Evolutionary conservation across 768 basidiomycete genomes (phyloP).

Genomic region (Pleurotus sapidus): DNA sequence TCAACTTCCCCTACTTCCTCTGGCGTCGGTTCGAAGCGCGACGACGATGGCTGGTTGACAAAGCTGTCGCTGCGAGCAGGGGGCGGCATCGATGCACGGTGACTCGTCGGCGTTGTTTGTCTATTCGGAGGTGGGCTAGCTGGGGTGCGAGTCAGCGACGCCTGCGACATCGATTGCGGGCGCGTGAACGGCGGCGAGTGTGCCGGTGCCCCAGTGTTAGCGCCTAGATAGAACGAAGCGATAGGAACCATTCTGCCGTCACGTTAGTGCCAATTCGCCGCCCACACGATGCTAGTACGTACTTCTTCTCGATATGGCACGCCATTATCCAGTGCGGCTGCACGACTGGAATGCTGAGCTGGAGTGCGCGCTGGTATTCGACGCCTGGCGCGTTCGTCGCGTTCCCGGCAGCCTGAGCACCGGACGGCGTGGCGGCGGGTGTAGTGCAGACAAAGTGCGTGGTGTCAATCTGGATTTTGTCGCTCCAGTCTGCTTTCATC

Average conservation of each 20-base stretch:
- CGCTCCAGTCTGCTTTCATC: slow-evolving; percentile 89
- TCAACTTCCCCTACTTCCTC: slow-evolving; percentile 38
- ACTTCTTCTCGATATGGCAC: slow-evolving; percentile 85
- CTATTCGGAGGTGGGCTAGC: slow-evolving; percentile 30
- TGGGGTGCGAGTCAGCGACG: slow-evolving; percentile 44
- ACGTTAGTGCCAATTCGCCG: neutral
- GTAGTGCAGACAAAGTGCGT: slow-evolving; percentile 98
- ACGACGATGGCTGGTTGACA: slow-evolving; percentile 35
- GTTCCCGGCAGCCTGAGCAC: slow-evolving; percentile 53
- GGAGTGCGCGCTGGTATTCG: slow-evolving; percentile 93
- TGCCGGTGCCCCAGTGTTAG: slow-evolving; percentile 45
- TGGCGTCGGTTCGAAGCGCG: slow-evolving; percentile 46
- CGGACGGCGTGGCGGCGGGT: slow-evolving; percentile 64
- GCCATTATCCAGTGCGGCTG: slow-evolving; percentile 95
- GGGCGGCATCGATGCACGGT: slow-evolving; percentile 69
- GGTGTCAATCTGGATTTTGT: slow-evolving; percentile 95
- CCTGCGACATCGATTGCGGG: slow-evolving; percentile 78
- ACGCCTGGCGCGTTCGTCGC: slow-evolving; percentile 63
- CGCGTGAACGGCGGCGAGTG: slow-evolving; percentile 42
- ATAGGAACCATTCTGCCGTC: slow-evolving; percentile 82
- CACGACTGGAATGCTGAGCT: slow-evolving; percentile 92
- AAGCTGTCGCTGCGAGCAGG: slow-evolving; percentile 44
- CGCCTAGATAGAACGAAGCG: slow-evolving; percentile 76
- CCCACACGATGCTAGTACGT: slow-evolving; percentile 19
- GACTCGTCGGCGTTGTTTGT: slow-evolving; percentile 32